phyloP scores from a whole-genome alignment of 257 asterid species.

The Solanum neorickii region DNA sequence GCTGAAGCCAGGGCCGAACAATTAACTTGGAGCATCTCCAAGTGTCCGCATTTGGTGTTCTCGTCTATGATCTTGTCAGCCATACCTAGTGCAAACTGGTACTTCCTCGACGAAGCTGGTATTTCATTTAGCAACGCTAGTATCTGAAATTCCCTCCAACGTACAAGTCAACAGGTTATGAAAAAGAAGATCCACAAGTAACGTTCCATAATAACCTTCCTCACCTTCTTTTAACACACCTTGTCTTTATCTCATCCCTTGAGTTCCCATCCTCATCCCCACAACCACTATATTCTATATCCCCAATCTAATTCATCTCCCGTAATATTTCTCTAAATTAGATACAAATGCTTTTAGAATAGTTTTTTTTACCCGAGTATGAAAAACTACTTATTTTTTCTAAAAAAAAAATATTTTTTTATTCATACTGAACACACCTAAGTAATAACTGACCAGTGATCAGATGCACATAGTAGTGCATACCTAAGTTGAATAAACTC shows the following conservation, averaged over 20 bases:
- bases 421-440: not conserved
- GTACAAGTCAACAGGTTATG: not conserved
- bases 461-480: not conserved
- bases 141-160: not conserved
- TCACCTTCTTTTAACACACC: not conserved
- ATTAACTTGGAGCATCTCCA: constrained; percentile 15
- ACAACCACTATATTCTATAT: not conserved
- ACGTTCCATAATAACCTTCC: not conserved
- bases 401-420: too few relatives aligned
- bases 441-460: not conserved
- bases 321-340: not conserved
- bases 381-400: not conserved
- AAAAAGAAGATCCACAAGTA: not conserved
- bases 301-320: not conserved
- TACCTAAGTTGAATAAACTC: not conserved
- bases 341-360: not conserved
- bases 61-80: constrained; percentile 21
- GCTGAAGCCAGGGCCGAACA: constrained; percentile 15
- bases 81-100: constrained; percentile 23
- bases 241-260: not conserved
- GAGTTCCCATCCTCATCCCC: not conserved
- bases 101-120: constrained; percentile 25
- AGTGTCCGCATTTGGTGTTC: constrained; percentile 14
- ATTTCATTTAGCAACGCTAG: constrained; percentile 11
- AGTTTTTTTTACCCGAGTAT: not conserved